phyloP scores from a whole-genome alignment of 1,284 basidiomycete species.

The Sporisorium reilianum region DNA sequence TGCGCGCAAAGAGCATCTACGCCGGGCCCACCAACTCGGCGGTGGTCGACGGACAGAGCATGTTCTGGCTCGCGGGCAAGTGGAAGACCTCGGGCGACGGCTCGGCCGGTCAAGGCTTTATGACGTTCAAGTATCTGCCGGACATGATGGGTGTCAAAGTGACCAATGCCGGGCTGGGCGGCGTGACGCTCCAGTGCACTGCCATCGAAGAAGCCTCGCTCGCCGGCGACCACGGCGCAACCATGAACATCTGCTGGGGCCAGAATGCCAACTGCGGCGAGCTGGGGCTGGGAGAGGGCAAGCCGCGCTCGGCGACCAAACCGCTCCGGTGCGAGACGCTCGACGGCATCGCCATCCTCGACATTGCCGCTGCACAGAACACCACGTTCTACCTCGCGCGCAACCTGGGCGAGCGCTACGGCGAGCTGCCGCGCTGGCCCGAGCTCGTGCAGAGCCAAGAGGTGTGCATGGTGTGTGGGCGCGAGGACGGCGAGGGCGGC shows the following conservation, averaged over 20 bases:
- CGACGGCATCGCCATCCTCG: constrained; percentile 80
- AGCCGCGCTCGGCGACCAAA: constrained; percentile 87
- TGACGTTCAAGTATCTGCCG: constrained; percentile 58
- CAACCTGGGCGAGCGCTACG: constrained; percentile 73
- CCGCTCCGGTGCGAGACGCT: constrained; percentile 81
- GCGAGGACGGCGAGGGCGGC: constrained; percentile 74
- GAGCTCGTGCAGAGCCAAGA: constrained; percentile 76
- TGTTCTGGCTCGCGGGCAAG: constrained; percentile 77
- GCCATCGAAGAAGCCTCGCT: constrained; percentile 74
- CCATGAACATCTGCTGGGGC: constrained; percentile 87
- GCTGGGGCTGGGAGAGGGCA: constrained; percentile 82
- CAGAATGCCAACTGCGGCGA: constrained; percentile 81
- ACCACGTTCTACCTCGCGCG: constrained; percentile 79
- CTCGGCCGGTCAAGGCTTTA: constrained; percentile 66
- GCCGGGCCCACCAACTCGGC: constrained; percentile 86
- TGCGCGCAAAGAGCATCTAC: constrained; percentile 77
- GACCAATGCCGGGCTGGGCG: constrained; percentile 78
- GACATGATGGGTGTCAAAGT: constrained; percentile 65
- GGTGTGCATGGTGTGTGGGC: constrained; percentile 78
- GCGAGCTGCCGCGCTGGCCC: constrained; percentile 64
- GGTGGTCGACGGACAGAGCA: constrained; percentile 83
- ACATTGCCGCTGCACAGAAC: constrained; percentile 85
- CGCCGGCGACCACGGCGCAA: constrained; percentile 73
- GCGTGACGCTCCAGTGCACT: constrained; percentile 88
- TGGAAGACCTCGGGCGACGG: constrained; percentile 95